Conservation (phyloP, 306 rosid species). For the Abrus precatorius region DNA sequence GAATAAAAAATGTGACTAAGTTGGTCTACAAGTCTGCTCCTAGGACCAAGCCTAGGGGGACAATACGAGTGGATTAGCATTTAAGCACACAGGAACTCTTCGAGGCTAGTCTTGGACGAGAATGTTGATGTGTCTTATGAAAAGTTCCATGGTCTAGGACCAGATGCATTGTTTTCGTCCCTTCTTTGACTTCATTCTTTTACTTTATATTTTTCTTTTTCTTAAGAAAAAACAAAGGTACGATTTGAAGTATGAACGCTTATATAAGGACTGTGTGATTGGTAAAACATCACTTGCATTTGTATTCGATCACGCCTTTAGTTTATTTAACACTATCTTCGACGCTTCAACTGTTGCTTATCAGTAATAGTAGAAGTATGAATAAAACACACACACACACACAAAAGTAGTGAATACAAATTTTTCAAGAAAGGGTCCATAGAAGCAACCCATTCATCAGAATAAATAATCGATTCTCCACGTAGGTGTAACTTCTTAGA, state of each 20-base stretch:
- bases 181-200: slow-evolving; percentile 30
- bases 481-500: too few relatives aligned
- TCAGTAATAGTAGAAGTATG: too few relatives aligned
- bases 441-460: too few relatives aligned
- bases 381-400: too few relatives aligned
- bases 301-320: too few relatives aligned
- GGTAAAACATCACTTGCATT: not conserved
- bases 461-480: too few relatives aligned
- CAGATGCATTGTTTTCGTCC: slow-evolving; percentile 43
- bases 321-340: too few relatives aligned
- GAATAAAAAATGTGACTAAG: slow-evolving; percentile 21
- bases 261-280: not conserved
- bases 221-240: not conserved
- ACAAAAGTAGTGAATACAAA: too few relatives aligned
- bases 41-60: slow-evolving; percentile 11
- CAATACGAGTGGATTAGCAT: slow-evolving; percentile 4
- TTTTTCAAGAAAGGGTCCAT: too few relatives aligned
- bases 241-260: slow-evolving; percentile 18
- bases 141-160: slow-evolving; percentile 33
- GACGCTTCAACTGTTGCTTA: too few relatives aligned
- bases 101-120: slow-evolving; percentile 32
- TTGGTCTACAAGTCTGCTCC: slow-evolving; percentile 30
- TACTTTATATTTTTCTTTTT: not conserved
- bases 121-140: slow-evolving; percentile 11
- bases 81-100: slow-evolving; percentile 28